Conservation (phyloP, 1,139 yeast genomes). For the Magnusiomyces ingens region DNA sequence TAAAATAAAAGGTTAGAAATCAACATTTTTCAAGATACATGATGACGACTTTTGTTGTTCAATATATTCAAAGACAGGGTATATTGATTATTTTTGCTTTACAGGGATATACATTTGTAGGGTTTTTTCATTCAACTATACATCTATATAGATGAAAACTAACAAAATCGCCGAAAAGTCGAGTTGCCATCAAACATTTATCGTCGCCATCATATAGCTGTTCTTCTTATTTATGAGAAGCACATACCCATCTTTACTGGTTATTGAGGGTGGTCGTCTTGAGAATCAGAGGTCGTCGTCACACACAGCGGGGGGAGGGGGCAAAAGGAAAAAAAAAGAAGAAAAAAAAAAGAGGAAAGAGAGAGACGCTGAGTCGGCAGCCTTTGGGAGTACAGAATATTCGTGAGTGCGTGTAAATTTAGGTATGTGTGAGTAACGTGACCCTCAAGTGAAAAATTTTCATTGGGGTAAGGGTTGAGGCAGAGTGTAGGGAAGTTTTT, state of each 20-base stretch:
- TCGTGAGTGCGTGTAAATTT: too few relatives aligned
- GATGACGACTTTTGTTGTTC: not conserved
- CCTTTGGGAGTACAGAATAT: too few relatives aligned
- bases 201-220: not conserved
- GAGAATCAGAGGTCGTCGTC: conserved; percentile 10
- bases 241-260: conserved; percentile 14
- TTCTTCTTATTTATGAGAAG: not conserved
- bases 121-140: not conserved
- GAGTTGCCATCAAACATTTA: not conserved
- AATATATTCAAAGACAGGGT: not conserved
- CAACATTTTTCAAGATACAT: not conserved
- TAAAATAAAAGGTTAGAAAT: conserved; percentile 30
- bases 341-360: conserved; percentile 5
- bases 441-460: not conserved
- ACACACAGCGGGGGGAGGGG: conserved; percentile 5
- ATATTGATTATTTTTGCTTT: not conserved
- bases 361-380: not conserved
- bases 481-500: too few relatives aligned
- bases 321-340: conserved; percentile 5
- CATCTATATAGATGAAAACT: not conserved
- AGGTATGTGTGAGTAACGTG: not conserved
- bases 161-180: not conserved
- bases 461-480: not conserved
- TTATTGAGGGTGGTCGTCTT: conserved; percentile 9
- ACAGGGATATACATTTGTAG: not conserved